Percentiles rank a stretch among this genome's conserved stretches.
These are phyloP conservation scores for Fusarium ambrosium DNA, from an alignment of 2,329 filamentous ascomycete genomes.

Conservation along the genomic window DNA sequence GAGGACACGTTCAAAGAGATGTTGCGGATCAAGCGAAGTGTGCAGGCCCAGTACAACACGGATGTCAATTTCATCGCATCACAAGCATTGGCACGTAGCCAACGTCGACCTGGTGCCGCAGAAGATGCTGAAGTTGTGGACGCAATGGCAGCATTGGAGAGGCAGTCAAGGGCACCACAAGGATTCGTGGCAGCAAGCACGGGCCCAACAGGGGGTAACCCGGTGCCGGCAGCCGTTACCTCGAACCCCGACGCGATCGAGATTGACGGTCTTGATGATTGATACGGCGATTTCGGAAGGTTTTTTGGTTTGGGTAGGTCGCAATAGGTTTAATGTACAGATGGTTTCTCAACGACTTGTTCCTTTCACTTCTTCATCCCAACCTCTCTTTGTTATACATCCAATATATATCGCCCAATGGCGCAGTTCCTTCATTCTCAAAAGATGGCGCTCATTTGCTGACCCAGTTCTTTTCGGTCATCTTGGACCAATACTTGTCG, in stretches of 20 bases:
- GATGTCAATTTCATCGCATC: slow-evolving; percentile 99
- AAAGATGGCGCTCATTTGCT: slow-evolving; percentile 47
- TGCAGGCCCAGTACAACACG: slow-evolving; percentile 98
- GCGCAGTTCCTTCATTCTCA: not conserved
- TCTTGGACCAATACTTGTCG: slow-evolving; percentile 72
- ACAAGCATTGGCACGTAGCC: slow-evolving; percentile 87
- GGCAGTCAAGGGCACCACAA: slow-evolving; percentile 87
- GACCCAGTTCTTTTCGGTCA: slow-evolving; percentile 63
- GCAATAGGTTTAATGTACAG: slow-evolving; percentile 37
- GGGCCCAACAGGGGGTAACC: slow-evolving; percentile 70
- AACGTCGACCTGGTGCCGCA: slow-evolving; percentile 69
- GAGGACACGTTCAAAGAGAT: slow-evolving; percentile 99
- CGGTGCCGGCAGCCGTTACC: slow-evolving; percentile 59
- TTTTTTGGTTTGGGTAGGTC: slow-evolving; percentile 33
- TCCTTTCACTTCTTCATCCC: slow-evolving; percentile 18
- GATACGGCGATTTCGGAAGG: slow-evolving; percentile 42
- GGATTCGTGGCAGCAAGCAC: slow-evolving; percentile 93
- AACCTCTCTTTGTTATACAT: slow-evolving; percentile 24
- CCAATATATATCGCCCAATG: not conserved
- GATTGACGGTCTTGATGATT: slow-evolving; percentile 79
- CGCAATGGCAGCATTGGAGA: slow-evolving; percentile 90
- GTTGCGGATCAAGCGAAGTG: slow-evolving; percentile 96
- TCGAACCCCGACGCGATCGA: slow-evolving; percentile 90
- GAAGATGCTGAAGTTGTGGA: slow-evolving; percentile 71
- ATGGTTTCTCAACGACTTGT: slow-evolving; percentile 33